Base-by-base conservation (phyloP, 2,329 filamentous ascomycete species). In the Alternaria solani region DNA sequence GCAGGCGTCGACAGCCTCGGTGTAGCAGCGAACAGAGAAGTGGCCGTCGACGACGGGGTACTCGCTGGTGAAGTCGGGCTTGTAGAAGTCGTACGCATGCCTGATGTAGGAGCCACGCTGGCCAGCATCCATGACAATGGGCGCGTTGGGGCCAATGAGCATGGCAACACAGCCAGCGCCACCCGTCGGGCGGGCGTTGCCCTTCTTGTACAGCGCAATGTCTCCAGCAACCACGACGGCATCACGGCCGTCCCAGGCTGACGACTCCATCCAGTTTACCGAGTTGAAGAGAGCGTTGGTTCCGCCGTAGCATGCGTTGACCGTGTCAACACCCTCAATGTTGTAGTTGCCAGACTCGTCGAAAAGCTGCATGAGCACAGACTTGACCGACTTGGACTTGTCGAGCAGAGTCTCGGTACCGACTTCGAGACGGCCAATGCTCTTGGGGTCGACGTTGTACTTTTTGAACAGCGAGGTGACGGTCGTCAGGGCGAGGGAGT, bases 351-450 rank as follows among this genome's bases (percentile, higher is more conserved):
- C 83, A n/a, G 78, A 81, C 57, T 79, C 75, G 64, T 80, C 79
- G 63, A 85, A 85, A 47, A 85, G 74, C 65, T 84, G 82, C 83
- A 85, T 85, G 57, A 85, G 74, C 51, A 85, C 82, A 5, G 82
- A 83, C 78, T 85, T 85, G 72, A 84, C 81, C 20, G 83, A 85
- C 74, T 85, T 85, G 58, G 82, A 84, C 80, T 85, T 85, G 80
- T 85, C 83, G 62, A 85, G 80, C 39, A 85, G 75, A 26, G 83
- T 84, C 79, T 85, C 83, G 53, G 83, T 85, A 70, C 83, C 83
- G 62, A 85, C 83, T 69, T 85, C 83, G 62, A 85, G 75, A 69
- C 83, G 79, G 64, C 83, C 83, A 69, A 85, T 85, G 55, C 74
- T 76, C 65, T 80, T 82, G 61, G 82, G 81, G 68, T 85, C 82